Base-by-base conservation (phyloP, 768 basidiomycete genomes). In the Aureoboletus auriporus region DNA sequence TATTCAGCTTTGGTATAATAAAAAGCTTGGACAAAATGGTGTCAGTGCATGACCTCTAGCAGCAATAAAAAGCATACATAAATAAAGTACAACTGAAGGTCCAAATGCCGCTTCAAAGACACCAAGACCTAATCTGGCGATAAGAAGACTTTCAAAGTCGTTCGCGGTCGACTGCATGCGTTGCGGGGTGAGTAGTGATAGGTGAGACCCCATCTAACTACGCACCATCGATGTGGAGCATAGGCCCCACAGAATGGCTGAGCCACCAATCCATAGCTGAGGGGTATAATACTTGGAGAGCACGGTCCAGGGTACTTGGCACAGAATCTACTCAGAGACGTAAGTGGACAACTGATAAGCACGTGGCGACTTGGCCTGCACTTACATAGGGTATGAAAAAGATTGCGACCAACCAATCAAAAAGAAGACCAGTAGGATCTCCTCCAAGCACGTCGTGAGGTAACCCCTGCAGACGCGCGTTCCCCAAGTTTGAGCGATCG, bases 351-450 rank as follows among this genome's bases (percentile, higher is more conserved):
- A 36, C 4, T 4, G 10, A 34, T 10, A 29, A 27, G 20, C 6
- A 20, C n/a, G n/a, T 20, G 44, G 14, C 6, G 6, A 35, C 31
- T 1, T 14, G n/a, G 8, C 8, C 12, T 14, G 3, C 5, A 67
- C 78, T 49, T 48, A 84, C 86, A 62, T 89, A 90, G 53, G 89
- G 80, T 66, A 90, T 80, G 67, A 84, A 90, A 69, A 90, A 91
- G 8, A 76, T 74, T 1, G 86, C 83, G 49, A 83, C 85, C 38
- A 87, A 66, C 87, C 86, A 89, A 60, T 86, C 86, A 58, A 86
- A 89, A n/a, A 81, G 70, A 20, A 73, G 53, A 1, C 88, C 86
- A 0, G 79, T 82, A 8, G 76, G 76, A 57, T 89, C 88, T 7
- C 86, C 86, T 11, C 74, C 75, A 11, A 90, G 77, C 11, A 72